Evolutionary conservation across 495 filamentous ascomycete species (phyloP).

Genomic region (Penicillium steckii): DNA sequence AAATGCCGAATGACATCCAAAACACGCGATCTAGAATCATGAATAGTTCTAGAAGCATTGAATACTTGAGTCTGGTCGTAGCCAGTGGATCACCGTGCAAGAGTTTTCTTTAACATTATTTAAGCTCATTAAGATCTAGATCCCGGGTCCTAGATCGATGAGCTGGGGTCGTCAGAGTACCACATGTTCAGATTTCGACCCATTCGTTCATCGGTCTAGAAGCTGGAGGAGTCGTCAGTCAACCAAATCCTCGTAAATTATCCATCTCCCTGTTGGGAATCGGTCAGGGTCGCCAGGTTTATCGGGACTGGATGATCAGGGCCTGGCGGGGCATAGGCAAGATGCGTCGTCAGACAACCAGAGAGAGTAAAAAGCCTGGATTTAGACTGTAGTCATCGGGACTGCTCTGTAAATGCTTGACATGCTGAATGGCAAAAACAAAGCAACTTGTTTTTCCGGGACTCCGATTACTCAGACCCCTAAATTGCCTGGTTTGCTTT

Average conservation of each 20-base stretch:
- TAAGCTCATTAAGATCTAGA: neutral
- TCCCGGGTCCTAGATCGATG: neutral
- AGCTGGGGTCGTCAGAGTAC: neutral
- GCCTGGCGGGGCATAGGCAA: conserved; percentile 11
- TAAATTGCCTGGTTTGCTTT: no score
- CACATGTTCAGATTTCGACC: no score
- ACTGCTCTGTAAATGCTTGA: neutral
- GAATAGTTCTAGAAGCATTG: no score
- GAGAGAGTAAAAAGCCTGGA: neutral
- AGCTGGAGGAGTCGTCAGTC: conserved; percentile 10
- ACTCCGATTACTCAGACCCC: no score
- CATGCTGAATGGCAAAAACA: no score
- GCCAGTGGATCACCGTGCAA: no score
- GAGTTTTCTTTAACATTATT: no score
- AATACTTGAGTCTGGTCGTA: no score
- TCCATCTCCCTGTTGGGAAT: neutral
- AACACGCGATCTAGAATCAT: no score
- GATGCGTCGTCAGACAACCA: conserved; percentile 23
- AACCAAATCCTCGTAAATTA: neutral
- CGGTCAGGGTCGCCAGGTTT: conserved; percentile 4
- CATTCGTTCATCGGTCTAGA: neutral
- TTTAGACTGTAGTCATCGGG: neutral
- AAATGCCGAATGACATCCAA: no score
- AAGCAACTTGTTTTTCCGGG: no score
- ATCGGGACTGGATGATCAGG: conserved; percentile 11